These are phyloP conservation scores for Martiniozyma asiatica DNA, from an alignment of 1,139 yeast species.

Conservation along the genomic window DNA sequence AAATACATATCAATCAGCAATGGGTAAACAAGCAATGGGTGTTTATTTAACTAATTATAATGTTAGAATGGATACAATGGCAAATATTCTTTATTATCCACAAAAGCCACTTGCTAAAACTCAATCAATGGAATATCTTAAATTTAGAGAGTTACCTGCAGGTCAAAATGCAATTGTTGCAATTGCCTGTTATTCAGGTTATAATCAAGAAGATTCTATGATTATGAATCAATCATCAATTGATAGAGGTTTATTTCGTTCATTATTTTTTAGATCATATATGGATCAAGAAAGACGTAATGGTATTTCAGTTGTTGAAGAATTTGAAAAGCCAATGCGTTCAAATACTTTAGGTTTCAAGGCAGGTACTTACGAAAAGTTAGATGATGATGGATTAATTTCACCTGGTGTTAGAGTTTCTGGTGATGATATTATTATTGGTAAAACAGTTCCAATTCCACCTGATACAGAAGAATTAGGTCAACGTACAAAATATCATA, in stretches of 20 bases:
- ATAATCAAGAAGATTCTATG: conserved; percentile 99
- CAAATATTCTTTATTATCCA: conserved; percentile 91
- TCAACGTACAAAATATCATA: conserved; percentile 94
- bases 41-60: conserved; percentile 93
- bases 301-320: conserved; percentile 96
- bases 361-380: conserved; percentile 95
- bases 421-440: conserved; percentile 96
- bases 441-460: conserved; percentile 97
- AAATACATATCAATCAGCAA: conserved; percentile 97
- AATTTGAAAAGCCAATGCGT: conserved; percentile 90
- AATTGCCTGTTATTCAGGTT: conserved; percentile 95
- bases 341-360: conserved; percentile 89
- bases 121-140: conserved; percentile 95
- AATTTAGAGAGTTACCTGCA: conserved; percentile 96
- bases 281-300: conserved; percentile 98
- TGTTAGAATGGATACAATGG: conserved; percentile 99
- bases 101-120: conserved; percentile 99
- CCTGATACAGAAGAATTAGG: conserved; percentile 98
- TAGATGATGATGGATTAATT: conserved; percentile 95
- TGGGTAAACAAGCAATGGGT: conserved; percentile 99
- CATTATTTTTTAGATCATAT: conserved; percentile 89
- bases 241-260: conserved; percentile 92
- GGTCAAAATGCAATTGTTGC: conserved; percentile 99
- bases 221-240: conserved; percentile 98
- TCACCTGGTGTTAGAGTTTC: conserved; percentile 98